A percentile compares a stretch with the other conserved stretches of the same genome.
Conservation (phyloP, 345 rosid species). For the Populus alba region DNA sequence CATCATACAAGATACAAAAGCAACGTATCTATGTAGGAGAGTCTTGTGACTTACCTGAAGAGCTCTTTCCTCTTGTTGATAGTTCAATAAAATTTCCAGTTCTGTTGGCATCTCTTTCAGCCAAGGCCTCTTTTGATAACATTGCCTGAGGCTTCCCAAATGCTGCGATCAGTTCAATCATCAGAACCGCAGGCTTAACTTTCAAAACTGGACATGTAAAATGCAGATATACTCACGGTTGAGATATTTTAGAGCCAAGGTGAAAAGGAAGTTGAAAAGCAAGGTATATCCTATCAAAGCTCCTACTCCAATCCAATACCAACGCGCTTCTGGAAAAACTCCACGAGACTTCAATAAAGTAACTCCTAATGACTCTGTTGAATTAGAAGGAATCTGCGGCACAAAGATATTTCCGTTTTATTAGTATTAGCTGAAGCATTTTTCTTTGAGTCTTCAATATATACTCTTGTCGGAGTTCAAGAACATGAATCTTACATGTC, state of each 20-base stretch:
- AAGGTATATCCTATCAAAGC: constrained; percentile 57
- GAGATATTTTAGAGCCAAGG: constrained; percentile 62
- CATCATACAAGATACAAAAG: not conserved
- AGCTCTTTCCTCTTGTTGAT: constrained; percentile 27
- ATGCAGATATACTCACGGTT: constrained; percentile 50
- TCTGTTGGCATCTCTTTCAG: constrained; percentile 36
- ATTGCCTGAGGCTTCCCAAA: constrained; percentile 60
- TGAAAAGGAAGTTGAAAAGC: constrained; percentile 66
- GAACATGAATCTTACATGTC: constrained; percentile 39
- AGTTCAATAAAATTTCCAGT: constrained; percentile 35
- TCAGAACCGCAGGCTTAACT: constrained; percentile 12
- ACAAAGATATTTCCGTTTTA: constrained; percentile 5
- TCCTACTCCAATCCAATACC: constrained; percentile 88
- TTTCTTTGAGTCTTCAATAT: not conserved
- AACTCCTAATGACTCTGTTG: constrained; percentile 71
- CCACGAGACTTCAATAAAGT: constrained; percentile 60
- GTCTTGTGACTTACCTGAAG: constrained; percentile 28
- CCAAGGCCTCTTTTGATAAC: constrained; percentile 44
- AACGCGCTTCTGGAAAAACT: constrained; percentile 58
- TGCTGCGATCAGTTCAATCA: constrained; percentile 36
- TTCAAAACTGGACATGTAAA: constrained; percentile 1
- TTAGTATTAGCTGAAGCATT: not conserved
- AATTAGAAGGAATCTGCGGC: constrained; percentile 47
- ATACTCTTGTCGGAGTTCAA: not conserved
- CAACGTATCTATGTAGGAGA: not conserved